Evolutionary conservation across 768 basidiomycete species (phyloP).

Genomic region (Termitomyces sp.): DNA sequence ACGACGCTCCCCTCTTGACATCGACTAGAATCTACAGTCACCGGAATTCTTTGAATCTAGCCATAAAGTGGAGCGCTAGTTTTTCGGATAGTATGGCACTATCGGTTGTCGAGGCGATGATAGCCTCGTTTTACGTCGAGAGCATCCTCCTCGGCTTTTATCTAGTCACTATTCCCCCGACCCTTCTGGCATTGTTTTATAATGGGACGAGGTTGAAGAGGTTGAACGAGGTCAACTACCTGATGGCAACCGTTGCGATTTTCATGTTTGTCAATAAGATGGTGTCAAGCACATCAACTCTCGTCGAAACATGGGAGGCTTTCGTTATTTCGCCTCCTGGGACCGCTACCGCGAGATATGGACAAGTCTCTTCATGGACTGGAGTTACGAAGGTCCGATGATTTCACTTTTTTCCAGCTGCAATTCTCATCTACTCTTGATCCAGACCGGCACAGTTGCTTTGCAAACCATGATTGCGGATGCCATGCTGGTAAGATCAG

Average conservation of each 20-base stretch:
- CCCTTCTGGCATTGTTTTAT: not conserved
- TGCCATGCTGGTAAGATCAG: conserved; percentile 14
- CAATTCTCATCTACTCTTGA: no score
- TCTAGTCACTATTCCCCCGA: no score
- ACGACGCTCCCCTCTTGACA: no score
- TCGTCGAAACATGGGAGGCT: conserved; percentile 9
- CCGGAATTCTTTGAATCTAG: no score
- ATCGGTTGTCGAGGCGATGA: not conserved
- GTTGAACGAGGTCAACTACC: conserved; percentile 5
- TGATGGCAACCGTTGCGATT: conserved; percentile 4
- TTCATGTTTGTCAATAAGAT: conserved; percentile 10
- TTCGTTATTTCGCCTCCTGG: conserved; percentile 12
- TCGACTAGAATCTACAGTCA: no score
- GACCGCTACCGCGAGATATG: conserved; percentile 3
- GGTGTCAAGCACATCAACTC: not conserved
- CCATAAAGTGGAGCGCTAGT: no score
- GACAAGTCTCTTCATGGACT: conserved; percentile 12
- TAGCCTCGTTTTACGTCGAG: conserved; percentile 6
- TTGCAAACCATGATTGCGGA: conserved; percentile 15
- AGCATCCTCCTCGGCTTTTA: conserved; percentile 11
- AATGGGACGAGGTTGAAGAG: conserved; percentile 2
- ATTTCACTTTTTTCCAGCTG: not conserved
- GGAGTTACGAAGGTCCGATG: conserved; percentile 12
- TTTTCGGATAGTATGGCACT: not conserved
- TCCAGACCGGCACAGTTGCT: conserved; percentile 9